Evolutionary conservation across 1,284 basidiomycete genomes (phyloP).

Genomic region (Kalmanozyma brasiliensis): DNA sequence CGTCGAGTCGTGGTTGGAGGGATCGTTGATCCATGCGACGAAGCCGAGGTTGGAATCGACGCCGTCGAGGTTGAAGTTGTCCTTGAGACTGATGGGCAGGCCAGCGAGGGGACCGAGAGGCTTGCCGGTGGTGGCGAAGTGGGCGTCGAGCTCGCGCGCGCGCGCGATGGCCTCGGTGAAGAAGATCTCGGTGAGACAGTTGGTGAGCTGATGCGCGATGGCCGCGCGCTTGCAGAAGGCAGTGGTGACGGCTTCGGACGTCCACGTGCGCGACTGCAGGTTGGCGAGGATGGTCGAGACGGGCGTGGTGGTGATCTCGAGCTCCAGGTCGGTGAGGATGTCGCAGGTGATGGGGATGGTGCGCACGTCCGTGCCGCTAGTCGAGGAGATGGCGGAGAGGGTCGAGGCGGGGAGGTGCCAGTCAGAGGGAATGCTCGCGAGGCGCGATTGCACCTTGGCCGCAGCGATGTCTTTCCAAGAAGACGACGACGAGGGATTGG

Average conservation of each 20-base stretch:
- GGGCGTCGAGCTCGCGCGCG: slow-evolving; percentile 25
- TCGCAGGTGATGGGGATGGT: slow-evolving; percentile 29
- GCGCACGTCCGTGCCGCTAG: slow-evolving; percentile 29
- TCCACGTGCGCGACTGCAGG: slow-evolving; percentile 25
- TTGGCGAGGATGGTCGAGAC: slow-evolving; percentile 21
- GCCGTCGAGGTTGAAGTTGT: slow-evolving; percentile 49
- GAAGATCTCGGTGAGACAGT: slow-evolving; percentile 49
- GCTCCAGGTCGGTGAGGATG: slow-evolving; percentile 30
- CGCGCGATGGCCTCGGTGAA: slow-evolving; percentile 37
- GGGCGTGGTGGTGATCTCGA: slow-evolving; percentile 34
- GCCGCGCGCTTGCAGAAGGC: slow-evolving; percentile 54
- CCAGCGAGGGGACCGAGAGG: slow-evolving; percentile 35
- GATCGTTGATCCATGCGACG: slow-evolving; percentile 42
- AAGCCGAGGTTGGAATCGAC: slow-evolving; percentile 43
- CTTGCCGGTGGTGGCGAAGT: slow-evolving; percentile 10
- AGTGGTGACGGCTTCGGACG: slow-evolving; percentile 29
- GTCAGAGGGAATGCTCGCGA: slow-evolving; percentile 25
- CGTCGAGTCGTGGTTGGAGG: slow-evolving; percentile 33
- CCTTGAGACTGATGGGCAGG: slow-evolving; percentile 41
- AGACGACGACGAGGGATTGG: slow-evolving; percentile 11
- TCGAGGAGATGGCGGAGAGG: slow-evolving; percentile 8
- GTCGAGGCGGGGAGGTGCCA: slow-evolving; percentile 28
- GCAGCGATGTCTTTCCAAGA: slow-evolving; percentile 36
- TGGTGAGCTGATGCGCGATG: slow-evolving; percentile 52
- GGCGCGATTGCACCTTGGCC: slow-evolving; percentile 32